Conservation (phyloP, 805 yeast species). For the Yamadazyma philogaea region DNA sequence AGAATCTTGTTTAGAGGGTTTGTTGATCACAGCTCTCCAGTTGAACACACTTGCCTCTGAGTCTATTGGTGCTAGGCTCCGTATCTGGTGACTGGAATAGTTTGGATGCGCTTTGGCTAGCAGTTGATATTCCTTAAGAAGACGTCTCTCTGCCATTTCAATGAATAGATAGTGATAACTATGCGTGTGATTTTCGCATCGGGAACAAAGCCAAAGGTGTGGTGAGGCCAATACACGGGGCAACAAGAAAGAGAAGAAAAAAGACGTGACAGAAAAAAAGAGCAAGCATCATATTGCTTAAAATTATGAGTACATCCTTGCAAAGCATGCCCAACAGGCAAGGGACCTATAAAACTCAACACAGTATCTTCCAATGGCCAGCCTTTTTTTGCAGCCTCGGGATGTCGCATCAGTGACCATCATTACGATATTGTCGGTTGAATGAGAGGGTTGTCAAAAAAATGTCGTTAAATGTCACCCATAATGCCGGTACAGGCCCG, state of each 20-base stretch:
- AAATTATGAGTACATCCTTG: no score
- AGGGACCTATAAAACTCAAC: no score
- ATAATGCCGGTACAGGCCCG: no score
- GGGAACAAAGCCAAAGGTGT: no score
- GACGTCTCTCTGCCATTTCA: conserved; percentile 39
- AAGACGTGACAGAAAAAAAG: background rate
- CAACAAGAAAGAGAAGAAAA: background rate
- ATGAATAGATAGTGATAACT: background rate
- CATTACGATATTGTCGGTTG: no score
- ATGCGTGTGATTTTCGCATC: conserved; percentile 3
- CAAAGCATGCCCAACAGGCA: no score
- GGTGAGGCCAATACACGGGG: no score
- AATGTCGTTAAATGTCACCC: no score
- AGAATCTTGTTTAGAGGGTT: conserved; percentile 45
- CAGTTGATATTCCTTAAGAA: conserved; percentile 37
- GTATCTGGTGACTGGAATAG: conserved; percentile 34
- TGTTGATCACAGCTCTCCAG: conserved; percentile 53
- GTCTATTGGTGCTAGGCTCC: conserved; percentile 41
- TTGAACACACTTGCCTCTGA: conserved; percentile 40
- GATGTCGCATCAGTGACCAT: background rate
- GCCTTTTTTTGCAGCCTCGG: background rate
- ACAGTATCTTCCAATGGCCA: no score
- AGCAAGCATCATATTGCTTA: background rate
- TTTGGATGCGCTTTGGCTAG: conserved; percentile 27
- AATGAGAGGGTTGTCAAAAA: no score